Conservation (phyloP, 371 early-diverging fungal genomes). For the Mucor saturninus region DNA sequence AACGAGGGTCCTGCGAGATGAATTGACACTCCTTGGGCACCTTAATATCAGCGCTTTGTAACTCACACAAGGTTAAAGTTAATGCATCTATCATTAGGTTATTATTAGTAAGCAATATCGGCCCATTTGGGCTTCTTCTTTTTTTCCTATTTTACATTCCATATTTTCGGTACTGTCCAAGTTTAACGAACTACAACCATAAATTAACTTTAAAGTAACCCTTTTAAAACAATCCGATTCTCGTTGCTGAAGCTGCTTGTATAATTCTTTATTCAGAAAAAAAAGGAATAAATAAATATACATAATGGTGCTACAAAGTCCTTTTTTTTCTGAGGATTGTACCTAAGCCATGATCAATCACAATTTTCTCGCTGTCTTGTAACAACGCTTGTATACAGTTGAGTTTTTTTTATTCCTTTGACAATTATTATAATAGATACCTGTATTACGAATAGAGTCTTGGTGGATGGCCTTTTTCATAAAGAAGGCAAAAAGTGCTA, state of each 20-base stretch:
- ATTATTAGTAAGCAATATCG: not conserved
- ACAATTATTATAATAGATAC: too few species aligned
- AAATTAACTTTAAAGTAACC: conserved; percentile 8
- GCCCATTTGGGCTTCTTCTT: not conserved
- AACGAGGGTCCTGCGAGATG: not conserved
- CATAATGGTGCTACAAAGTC: not conserved
- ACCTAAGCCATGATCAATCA: conserved; percentile 31
- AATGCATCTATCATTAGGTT: conserved; percentile 19
- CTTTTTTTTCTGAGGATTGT: not conserved
- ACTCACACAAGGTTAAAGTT: conserved; percentile 26
- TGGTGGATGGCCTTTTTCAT: too few species aligned
- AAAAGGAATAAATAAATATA: not conserved
- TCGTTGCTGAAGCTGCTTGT: conserved; percentile 14
- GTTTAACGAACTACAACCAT: conserved; percentile 18
- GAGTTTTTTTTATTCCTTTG: too few species aligned
- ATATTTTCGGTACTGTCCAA: conserved; percentile 12
- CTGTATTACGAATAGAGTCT: too few species aligned
- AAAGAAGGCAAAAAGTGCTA: too few species aligned
- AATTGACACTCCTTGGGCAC: conserved; percentile 15
- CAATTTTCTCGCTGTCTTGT: conserved; percentile 9
- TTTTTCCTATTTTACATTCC: conserved; percentile 19
- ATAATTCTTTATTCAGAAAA: conserved; percentile 9
- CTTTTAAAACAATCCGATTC: conserved; percentile 30
- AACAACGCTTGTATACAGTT: not conserved
- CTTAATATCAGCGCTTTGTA: conserved; percentile 9